These are phyloP conservation scores for Trametes pubescens DNA, from an alignment of 1,284 basidiomycete genomes.

Conservation along the genomic window DNA sequence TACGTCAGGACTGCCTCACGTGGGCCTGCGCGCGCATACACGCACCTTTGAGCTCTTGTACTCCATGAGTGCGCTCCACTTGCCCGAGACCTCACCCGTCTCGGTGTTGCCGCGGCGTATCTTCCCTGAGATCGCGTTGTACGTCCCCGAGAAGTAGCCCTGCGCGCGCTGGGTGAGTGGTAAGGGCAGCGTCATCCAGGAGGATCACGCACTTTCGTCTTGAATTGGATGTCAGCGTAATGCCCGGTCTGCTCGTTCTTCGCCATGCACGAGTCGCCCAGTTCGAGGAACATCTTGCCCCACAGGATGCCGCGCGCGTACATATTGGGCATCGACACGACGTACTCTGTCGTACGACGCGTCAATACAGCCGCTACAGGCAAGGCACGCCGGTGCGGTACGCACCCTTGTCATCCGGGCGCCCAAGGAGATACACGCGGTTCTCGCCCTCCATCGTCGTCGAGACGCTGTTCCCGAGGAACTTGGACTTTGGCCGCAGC, in stretches of 20 bases:
- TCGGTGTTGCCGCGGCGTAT: constrained; percentile 75
- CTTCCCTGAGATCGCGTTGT: constrained; percentile 90
- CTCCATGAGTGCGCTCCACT: constrained; percentile 94
- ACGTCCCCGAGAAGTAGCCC: constrained; percentile 98
- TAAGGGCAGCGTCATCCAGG: neutral
- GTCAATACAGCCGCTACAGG: neutral
- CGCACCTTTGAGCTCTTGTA: constrained; percentile 76
- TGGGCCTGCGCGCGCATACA: constrained; percentile 11
- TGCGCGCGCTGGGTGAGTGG: constrained; percentile 39
- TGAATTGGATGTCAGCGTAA: constrained; percentile 92
- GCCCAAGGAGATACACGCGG: constrained; percentile 81
- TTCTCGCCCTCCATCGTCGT: constrained; percentile 98
- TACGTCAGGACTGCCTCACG: neutral
- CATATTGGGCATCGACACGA: constrained; percentile 97
- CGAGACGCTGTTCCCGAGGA: constrained; percentile 95
- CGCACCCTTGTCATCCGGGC: constrained; percentile 86
- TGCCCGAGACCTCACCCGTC: constrained; percentile 88
- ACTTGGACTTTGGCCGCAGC: constrained; percentile 94
- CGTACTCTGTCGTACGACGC: constrained; percentile 63
- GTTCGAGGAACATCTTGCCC: constrained; percentile 97
- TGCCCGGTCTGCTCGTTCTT: constrained; percentile 83
- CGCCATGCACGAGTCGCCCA: constrained; percentile 92
- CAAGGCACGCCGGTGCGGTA: constrained; percentile 2
- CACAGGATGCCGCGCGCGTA: constrained; percentile 97
- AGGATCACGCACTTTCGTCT: constrained; percentile 84